These are phyloP conservation scores for Oryza brachyantha DNA, from an alignment of 176 grass and related monocot genomes.

Conservation along the genomic window DNA sequence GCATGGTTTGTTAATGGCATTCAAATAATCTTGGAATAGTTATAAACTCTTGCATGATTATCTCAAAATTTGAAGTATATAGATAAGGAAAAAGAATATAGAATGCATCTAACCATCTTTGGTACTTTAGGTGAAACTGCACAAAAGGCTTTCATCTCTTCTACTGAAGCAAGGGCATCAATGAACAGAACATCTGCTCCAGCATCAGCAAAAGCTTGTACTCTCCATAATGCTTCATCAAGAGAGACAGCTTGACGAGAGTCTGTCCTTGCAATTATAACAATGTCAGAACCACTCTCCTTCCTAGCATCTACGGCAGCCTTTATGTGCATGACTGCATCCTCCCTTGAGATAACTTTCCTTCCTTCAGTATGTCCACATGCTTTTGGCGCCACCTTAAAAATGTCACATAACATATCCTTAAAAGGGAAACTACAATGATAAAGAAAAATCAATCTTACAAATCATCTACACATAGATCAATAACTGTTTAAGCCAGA, in stretches of 20 bases:
- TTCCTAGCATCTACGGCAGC: slow-evolving; percentile 82
- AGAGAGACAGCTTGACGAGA: slow-evolving; percentile 82
- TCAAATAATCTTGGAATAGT: neutral
- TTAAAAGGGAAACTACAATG: neutral
- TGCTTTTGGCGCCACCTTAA: slow-evolving; percentile 96
- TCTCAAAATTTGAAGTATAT: neutral
- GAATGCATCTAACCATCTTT: slow-evolving; percentile 72
- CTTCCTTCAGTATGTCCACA: slow-evolving; percentile 94
- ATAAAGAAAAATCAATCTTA: slow-evolving; percentile 5
- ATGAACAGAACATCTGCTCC: slow-evolving; percentile 94
- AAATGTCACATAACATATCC: neutral
- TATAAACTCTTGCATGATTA: slow-evolving; percentile 4
- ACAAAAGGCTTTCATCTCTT: slow-evolving; percentile 91
- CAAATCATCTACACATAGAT: neutral
- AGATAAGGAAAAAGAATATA: neutral
- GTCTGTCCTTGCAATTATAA: slow-evolving; percentile 85
- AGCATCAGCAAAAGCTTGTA: slow-evolving; percentile 85
- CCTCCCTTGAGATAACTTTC: slow-evolving; percentile 94
- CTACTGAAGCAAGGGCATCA: slow-evolving; percentile 82
- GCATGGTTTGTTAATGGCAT: neutral
- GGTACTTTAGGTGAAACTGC: slow-evolving; percentile 68
- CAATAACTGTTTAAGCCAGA: neutral
- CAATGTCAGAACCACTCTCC: slow-evolving; percentile 92
- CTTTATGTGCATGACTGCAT: slow-evolving; percentile 85
- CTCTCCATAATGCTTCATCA: slow-evolving; percentile 87